A percentile compares a stretch with the other conserved stretches of the same genome.
These are phyloP conservation scores for Suillus variegatus DNA, from an alignment of 768 basidiomycete genomes.

Conservation along the genomic window DNA sequence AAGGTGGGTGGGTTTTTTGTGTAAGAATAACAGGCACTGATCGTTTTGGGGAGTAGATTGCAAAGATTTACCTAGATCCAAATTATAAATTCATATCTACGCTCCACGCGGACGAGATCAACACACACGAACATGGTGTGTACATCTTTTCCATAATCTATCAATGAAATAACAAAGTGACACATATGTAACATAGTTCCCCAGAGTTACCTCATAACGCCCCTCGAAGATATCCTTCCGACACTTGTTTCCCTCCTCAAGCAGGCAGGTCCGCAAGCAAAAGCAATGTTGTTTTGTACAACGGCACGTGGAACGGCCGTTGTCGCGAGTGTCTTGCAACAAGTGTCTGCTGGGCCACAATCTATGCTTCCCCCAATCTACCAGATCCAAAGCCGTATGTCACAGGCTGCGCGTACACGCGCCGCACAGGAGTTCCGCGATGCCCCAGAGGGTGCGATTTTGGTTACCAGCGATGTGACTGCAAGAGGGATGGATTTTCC, in stretches of 20 bases:
- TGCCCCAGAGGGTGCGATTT: slow-evolving; percentile 41
- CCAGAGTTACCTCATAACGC: slow-evolving; percentile 47
- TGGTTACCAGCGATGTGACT: slow-evolving; percentile 58
- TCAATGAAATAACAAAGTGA: not conserved
- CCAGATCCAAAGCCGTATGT: slow-evolving; percentile 61
- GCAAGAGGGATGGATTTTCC: slow-evolving; percentile 73
- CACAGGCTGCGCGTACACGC: slow-evolving; percentile 47
- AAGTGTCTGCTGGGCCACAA: slow-evolving; percentile 12
- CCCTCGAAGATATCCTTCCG: slow-evolving; percentile 44
- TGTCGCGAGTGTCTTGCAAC: slow-evolving; percentile 34
- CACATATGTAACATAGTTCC: slow-evolving; percentile 32
- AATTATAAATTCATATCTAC: slow-evolving; percentile 56
- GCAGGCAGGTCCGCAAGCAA: slow-evolving; percentile 36
- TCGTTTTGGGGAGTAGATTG: slow-evolving; percentile 21
- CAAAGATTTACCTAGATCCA: slow-evolving; percentile 25
- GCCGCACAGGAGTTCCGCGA: slow-evolving; percentile 52
- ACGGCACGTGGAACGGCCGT: slow-evolving; percentile 61
- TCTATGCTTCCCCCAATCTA: slow-evolving; percentile 39
- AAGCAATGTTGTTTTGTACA: slow-evolving; percentile 65
- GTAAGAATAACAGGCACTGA: not conserved
- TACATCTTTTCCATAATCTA: not conserved
- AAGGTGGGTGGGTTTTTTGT: slow-evolving; percentile 34
- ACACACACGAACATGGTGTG: slow-evolving; percentile 62
- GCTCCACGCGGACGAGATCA: slow-evolving; percentile 54
- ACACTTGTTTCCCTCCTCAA: slow-evolving; percentile 41